These are phyloP conservation scores for Botrytis porri DNA, from an alignment of 2,329 filamentous ascomycete species.

Conservation along the genomic window DNA sequence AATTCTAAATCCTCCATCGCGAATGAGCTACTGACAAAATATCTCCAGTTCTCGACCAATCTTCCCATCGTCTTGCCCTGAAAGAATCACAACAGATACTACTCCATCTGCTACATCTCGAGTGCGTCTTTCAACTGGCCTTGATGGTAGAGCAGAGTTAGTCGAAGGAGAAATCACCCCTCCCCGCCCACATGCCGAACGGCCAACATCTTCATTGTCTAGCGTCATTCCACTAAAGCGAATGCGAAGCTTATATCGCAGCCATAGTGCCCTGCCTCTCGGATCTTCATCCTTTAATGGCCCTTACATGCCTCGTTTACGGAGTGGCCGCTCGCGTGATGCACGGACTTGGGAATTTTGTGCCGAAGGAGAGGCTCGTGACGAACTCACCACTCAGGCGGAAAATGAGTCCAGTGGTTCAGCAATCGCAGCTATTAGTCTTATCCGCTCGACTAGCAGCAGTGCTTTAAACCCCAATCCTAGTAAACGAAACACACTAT, in stretches of 20 bases:
- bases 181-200: slow-evolving; percentile 53
- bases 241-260: slow-evolving; percentile 60
- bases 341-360: slow-evolving; percentile 89
- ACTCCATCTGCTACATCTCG: slow-evolving; percentile 31
- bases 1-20: background rate
- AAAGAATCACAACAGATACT: slow-evolving; percentile 29
- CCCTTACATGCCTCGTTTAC: slow-evolving; percentile 49
- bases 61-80: slow-evolving; percentile 36
- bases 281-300: slow-evolving; percentile 45
- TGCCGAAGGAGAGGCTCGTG: slow-evolving; percentile 75
- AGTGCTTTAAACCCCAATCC: slow-evolving; percentile 51
- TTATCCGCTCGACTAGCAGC: slow-evolving; percentile 70
- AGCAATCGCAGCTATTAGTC: slow-evolving; percentile 75
- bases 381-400: slow-evolving; percentile 75
- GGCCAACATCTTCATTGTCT: slow-evolving; percentile 46
- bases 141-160: slow-evolving; percentile 88
- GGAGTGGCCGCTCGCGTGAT: slow-evolving; percentile 76
- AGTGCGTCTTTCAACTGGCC: slow-evolving; percentile 76
- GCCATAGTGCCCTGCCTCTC: slow-evolving; percentile 63
- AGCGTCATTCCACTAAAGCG: slow-evolving; percentile 39
- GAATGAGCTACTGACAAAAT: slow-evolving; percentile 12
- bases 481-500: slow-evolving; percentile 61
- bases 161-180: slow-evolving; percentile 66
- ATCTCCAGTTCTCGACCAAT: slow-evolving; percentile 27
- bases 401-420: slow-evolving; percentile 78